A percentile compares a stretch with the other conserved stretches of the same genome.
These are phyloP conservation scores for Pistacia vera DNA, from an alignment of 345 rosid genomes.

Conservation along the genomic window DNA sequence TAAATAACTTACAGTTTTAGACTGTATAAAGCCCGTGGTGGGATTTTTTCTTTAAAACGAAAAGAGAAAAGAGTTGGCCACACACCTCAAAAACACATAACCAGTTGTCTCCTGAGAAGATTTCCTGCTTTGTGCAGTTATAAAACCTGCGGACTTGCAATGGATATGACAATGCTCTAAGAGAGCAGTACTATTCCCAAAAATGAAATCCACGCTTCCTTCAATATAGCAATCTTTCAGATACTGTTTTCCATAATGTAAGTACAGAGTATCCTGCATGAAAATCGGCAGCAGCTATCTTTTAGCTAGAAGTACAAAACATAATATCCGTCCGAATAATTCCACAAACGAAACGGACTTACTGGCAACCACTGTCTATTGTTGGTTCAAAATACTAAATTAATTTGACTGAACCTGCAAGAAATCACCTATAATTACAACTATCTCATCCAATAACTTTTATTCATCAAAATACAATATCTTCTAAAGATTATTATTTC, in stretches of 20 bases:
- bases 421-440: not conserved
- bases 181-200: constrained; percentile 92
- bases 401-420: not conserved
- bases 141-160: constrained; percentile 84
- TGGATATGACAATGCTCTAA: constrained; percentile 97
- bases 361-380: not conserved
- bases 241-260: constrained; percentile 92
- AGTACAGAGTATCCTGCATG: constrained; percentile 85
- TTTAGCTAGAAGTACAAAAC: constrained; percentile 2
- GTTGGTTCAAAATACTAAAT: not conserved
- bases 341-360: not conserved
- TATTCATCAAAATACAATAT: not conserved
- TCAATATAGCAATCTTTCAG: constrained; percentile 88
- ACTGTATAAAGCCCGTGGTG: not conserved
- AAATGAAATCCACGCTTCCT: constrained; percentile 94
- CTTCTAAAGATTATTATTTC: not conserved
- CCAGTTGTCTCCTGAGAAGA: constrained; percentile 92
- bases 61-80: not conserved
- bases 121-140: constrained; percentile 97
- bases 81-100: constrained; percentile 84
- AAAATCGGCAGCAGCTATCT: constrained; percentile 4
- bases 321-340: not conserved
- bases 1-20: not conserved
- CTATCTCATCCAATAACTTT: not conserved
- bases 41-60: not conserved